phyloP scores from a whole-genome alignment of 768 basidiomycete genomes.

The Agrocybe chaxingu region DNA sequence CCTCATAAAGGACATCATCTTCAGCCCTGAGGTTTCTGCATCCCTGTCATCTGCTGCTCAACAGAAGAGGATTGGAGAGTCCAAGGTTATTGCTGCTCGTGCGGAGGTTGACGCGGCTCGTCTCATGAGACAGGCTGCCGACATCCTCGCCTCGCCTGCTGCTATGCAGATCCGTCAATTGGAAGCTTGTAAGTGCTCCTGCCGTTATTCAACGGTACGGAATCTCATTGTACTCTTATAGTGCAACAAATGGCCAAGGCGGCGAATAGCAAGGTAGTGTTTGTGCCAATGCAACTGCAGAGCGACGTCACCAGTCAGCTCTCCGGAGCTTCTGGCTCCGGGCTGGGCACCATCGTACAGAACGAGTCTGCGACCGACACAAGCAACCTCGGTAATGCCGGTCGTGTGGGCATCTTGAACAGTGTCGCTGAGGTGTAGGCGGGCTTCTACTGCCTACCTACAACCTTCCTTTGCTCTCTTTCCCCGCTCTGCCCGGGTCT shows the following conservation, averaged over 20 bases:
- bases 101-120: constrained; percentile 95
- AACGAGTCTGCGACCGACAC: constrained; percentile 37
- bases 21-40: constrained; percentile 85
- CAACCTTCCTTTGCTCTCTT: background rate
- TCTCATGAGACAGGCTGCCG: constrained; percentile 95
- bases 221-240: constrained; percentile 14
- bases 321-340: constrained; percentile 23
- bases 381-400: constrained; percentile 32
- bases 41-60: constrained; percentile 94
- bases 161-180: constrained; percentile 98
- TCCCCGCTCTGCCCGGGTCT: background rate
- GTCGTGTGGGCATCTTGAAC: constrained; percentile 51
- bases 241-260: constrained; percentile 93
- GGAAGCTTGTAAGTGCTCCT: constrained; percentile 61
- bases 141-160: constrained; percentile 90
- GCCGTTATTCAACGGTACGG: background rate
- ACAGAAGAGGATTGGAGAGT: constrained; percentile 95
- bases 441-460: background rate
- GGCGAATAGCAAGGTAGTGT: constrained; percentile 87
- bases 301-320: constrained; percentile 62
- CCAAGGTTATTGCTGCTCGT: constrained; percentile 92
- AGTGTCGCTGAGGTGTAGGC: constrained; percentile 44
- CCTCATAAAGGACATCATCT: constrained; percentile 93
- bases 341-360: constrained; percentile 23
- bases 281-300: constrained; percentile 91